phyloP scores from a whole-genome alignment of 371 early-diverging fungal genomes.

The Syncephalastrum contaminatum region DNA sequence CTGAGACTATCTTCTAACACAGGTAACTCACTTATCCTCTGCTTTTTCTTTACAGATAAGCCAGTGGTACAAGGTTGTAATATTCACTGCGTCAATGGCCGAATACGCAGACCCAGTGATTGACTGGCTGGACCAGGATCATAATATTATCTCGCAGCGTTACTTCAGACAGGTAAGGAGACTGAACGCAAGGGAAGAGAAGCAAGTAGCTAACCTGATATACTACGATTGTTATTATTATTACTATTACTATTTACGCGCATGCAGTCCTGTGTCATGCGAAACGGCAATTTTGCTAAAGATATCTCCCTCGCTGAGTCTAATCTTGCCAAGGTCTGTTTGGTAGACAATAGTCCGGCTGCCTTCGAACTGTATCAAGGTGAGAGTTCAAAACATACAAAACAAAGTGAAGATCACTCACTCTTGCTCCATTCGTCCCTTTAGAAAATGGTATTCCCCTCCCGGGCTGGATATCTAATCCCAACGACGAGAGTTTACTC shows the following conservation, averaged over 20 bases:
- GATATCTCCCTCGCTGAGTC: constrained; percentile 80
- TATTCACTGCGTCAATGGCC: constrained; percentile 96
- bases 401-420: background rate
- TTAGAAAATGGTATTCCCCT: constrained; percentile 86
- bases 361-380: constrained; percentile 85
- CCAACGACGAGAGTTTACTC: constrained; percentile 78
- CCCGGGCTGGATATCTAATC: constrained; percentile 78
- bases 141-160: constrained; percentile 73
- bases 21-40: background rate
- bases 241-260: background rate
- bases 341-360: constrained; percentile 90
- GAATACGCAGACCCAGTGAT: constrained; percentile 98
- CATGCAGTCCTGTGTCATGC: constrained; percentile 64
- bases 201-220: background rate
- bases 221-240: background rate
- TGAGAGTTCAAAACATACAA: constrained; percentile 22
- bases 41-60: constrained; percentile 57
- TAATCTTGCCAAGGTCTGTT: constrained; percentile 84
- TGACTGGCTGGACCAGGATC: constrained; percentile 86
- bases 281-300: constrained; percentile 84
- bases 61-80: constrained; percentile 97
- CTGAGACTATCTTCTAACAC: background rate
- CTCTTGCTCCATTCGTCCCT: constrained; percentile 8
- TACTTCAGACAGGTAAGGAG: constrained; percentile 80
- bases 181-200: background rate